phyloP scores from a whole-genome alignment of 805 yeast species.

The Candida cerambycidarum region DNA sequence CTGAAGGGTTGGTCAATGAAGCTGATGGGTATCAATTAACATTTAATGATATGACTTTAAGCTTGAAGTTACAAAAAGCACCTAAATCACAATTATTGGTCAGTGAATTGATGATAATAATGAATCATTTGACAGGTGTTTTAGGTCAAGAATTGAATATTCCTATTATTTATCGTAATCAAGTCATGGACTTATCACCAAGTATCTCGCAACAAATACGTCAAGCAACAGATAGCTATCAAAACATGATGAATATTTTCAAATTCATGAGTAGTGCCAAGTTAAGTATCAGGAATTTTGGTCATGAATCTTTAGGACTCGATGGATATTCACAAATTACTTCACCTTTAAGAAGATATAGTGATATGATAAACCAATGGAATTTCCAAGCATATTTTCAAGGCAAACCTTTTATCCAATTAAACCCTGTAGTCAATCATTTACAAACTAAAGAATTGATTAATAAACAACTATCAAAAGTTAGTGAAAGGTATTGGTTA shows the following conservation, averaged over 20 bases:
- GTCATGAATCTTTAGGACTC: slow-evolving; percentile 67
- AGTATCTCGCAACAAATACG: slow-evolving; percentile 25
- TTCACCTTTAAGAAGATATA: slow-evolving; percentile 83
- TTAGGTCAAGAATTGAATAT: slow-evolving; percentile 44
- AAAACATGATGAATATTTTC: slow-evolving; percentile 44
- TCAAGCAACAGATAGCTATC: slow-evolving; percentile 20
- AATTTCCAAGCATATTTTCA: slow-evolving; percentile 43
- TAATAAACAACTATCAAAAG: slow-evolving; percentile 22
- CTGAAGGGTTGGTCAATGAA: slow-evolving; percentile 2
- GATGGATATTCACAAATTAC: slow-evolving; percentile 70
- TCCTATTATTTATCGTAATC: slow-evolving; percentile 52
- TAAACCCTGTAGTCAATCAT: slow-evolving; percentile 24
- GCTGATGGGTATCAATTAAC: slow-evolving; percentile 18
- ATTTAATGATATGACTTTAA: slow-evolving; percentile 15
- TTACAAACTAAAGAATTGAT: slow-evolving; percentile 32
- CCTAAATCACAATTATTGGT: slow-evolving; percentile 59
- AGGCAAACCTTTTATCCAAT: slow-evolving; percentile 7
- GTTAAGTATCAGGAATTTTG: slow-evolving; percentile 42
- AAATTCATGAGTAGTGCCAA: slow-evolving; percentile 54
- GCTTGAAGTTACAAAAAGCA: slow-evolving; percentile 11
- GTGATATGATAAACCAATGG: slow-evolving; percentile 80
- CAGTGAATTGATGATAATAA: slow-evolving; percentile 79
- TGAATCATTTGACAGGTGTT: slow-evolving; percentile 61
- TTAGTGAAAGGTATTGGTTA: slow-evolving; percentile 36
- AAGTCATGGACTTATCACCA: slow-evolving; percentile 27